Conservation (phyloP, 2,329 filamentous ascomycete genomes). For the Knufia petricola region DNA sequence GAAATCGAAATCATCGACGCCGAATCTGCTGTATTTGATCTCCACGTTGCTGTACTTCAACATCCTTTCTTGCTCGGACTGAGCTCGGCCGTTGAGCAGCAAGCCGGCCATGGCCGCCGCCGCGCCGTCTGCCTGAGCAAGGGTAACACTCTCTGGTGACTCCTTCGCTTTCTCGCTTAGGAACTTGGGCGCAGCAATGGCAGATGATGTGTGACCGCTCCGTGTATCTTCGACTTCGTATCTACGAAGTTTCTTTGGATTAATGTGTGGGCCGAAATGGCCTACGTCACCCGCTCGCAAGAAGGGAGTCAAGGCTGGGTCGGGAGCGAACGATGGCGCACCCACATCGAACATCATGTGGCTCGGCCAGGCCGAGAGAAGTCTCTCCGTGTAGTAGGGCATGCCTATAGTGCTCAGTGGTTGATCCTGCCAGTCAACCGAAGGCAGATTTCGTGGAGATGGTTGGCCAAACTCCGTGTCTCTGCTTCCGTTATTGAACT, state of each 20-base stretch:
- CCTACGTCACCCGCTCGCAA: constrained; percentile 67
- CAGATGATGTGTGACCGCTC: constrained; percentile 50
- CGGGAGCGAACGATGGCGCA: constrained; percentile 66
- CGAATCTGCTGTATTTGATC: constrained; percentile 98
- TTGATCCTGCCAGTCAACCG: constrained; percentile 63
- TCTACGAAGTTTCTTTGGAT: constrained; percentile 56
- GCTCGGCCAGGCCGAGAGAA: constrained; percentile 83
- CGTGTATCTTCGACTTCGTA: constrained; percentile 79
- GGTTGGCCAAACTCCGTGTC: constrained; percentile 69
- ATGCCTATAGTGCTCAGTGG: constrained; percentile 80
- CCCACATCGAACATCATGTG: constrained; percentile 78
- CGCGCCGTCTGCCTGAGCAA: constrained; percentile 43
- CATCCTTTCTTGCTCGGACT: constrained; percentile 70
- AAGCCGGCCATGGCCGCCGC: constrained; percentile 57
- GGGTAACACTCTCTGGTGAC: constrained; percentile 32
- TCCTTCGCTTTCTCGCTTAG: constrained; percentile 85
- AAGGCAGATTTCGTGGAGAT: constrained; percentile 48
- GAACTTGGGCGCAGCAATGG: constrained; percentile 73
- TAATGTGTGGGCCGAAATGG: constrained; percentile 60
- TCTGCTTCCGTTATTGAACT: constrained; percentile 72
- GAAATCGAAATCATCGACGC: constrained; percentile 99
- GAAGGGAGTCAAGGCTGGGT: constrained; percentile 57
- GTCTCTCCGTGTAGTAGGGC: constrained; percentile 80
- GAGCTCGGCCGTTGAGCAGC: constrained; percentile 51
- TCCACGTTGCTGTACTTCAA: constrained; percentile 88